These are phyloP conservation scores for Sclerotiophoma versabilis DNA, from an alignment of 2,329 filamentous ascomycete genomes.

Conservation along the genomic window DNA sequence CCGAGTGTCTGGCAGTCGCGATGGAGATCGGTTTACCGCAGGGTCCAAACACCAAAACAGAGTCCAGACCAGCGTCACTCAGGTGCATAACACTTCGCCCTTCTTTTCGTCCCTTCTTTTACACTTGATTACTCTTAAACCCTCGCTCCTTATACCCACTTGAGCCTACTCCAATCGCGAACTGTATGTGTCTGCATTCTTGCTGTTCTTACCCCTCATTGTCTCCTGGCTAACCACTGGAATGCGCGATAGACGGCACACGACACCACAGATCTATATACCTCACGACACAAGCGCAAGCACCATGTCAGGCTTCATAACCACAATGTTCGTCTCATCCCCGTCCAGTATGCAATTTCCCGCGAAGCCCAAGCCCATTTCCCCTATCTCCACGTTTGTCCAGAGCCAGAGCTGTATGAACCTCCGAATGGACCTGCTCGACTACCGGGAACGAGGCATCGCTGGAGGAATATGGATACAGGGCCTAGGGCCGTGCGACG, in stretches of 20 bases:
- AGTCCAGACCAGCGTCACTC: conserved; percentile 9
- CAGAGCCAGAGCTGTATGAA: conserved; percentile 52
- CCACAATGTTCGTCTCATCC: conserved; percentile 73
- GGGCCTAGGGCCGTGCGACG: not conserved
- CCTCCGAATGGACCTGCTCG: conserved; percentile 25
- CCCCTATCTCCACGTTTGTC: conserved; percentile 54
- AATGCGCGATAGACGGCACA: conserved; percentile 36
- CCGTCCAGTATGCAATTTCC: conserved; percentile 41
- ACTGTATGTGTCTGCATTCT: conserved; percentile 30
- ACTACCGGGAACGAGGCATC: conserved; percentile 20
- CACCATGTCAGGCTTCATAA: conserved; percentile 78
- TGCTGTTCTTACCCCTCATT: conserved; percentile 14
- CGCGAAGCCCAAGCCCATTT: conserved; percentile 48
- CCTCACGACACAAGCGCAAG: conserved; percentile 19
- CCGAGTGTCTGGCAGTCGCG: conserved; percentile 21
- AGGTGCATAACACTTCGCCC: conserved; percentile 10
- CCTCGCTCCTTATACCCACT: not conserved
- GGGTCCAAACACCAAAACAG: conserved; percentile 23
- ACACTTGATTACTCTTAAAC: not conserved
- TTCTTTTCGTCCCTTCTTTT: conserved; percentile 8
- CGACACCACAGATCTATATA: conserved; percentile 29
- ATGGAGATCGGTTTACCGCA: conserved; percentile 15
- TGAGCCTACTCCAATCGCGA: not conserved
- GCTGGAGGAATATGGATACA: conserved; percentile 19
- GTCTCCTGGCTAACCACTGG: conserved; percentile 44